Percentiles rank a stretch among this genome's conserved stretches.
These are phyloP conservation scores for Vaccinium vitisidaea DNA, from an alignment of 148 eudicot genomes.

Conservation along the genomic window DNA sequence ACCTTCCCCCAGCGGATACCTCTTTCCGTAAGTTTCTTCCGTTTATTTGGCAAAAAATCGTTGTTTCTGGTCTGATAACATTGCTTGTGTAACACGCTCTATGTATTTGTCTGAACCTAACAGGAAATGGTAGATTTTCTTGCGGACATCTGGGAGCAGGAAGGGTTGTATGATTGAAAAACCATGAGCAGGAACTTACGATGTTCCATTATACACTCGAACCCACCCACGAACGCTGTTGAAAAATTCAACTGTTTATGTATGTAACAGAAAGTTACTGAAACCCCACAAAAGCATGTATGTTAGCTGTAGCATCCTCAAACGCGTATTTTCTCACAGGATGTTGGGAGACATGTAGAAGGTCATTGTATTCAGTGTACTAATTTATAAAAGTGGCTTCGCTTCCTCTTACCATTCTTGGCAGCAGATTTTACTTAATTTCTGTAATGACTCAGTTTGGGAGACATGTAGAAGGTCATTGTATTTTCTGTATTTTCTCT, in stretches of 20 bases:
- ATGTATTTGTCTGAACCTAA: not conserved
- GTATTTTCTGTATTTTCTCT: not conserved
- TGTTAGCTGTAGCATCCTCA: not conserved
- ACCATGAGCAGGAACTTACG: not conserved
- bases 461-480: too few relatives aligned
- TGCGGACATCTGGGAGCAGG: conserved; percentile 85
- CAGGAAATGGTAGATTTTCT: conserved; percentile 92
- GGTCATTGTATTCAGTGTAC: not conserved
- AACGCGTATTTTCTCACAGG: not conserved
- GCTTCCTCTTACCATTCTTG: not conserved
- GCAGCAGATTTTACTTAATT: not conserved
- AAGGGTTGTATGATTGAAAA: conserved; percentile 74
- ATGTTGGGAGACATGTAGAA: not conserved
- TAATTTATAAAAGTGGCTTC: not conserved
- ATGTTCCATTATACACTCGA: not conserved
- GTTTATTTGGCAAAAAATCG: not conserved
- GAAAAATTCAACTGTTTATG: not conserved
- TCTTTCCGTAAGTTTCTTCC: conserved; percentile 57
- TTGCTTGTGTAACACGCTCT: not conserved
- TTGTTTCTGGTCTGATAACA: not conserved
- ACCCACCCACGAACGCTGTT: not conserved
- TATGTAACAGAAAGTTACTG: too few relatives aligned
- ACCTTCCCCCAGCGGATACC: conserved; percentile 68
- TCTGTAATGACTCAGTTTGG: not conserved
- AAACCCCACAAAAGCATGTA: not conserved